phyloP scores from a whole-genome alignment of 257 asterid species.

The Solanum stenotomum region DNA sequence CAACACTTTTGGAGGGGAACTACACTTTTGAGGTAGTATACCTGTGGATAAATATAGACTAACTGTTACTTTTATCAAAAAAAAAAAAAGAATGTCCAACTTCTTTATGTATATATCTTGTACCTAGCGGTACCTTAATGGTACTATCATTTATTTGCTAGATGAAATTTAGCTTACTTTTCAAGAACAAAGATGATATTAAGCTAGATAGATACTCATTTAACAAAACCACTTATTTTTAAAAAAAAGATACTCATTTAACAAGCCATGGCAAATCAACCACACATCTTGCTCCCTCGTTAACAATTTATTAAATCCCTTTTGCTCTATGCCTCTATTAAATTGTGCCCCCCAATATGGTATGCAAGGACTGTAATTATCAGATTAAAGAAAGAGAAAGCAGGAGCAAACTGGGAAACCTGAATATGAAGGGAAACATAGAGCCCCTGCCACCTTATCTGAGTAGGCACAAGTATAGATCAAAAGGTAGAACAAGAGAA shows the following conservation, averaged over 20 bases:
- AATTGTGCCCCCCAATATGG: not conserved
- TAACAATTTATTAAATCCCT: not conserved
- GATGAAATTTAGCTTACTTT: not conserved
- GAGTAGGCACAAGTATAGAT: not conserved
- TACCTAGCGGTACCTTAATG: not conserved
- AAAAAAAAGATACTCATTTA: not conserved
- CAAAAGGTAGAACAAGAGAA: not conserved
- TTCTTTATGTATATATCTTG: not conserved
- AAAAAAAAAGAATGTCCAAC: not conserved
- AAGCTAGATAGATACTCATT: not conserved
- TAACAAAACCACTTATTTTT: not conserved
- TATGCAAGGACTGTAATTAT: not conserved
- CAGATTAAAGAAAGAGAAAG: not conserved
- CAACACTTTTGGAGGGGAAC: too few species aligned
- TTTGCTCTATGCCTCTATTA: not conserved
- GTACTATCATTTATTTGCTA: not conserved
- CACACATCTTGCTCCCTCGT: not conserved
- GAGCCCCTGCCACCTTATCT: not conserved
- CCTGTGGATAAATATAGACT: too few species aligned
- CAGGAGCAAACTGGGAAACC: not conserved
- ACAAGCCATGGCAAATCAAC: not conserved
- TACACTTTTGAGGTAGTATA: too few species aligned
- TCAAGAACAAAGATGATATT: not conserved
- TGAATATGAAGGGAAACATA: not conserved
- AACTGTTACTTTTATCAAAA: too few species aligned